These are phyloP conservation scores for Bacidia gigantensis DNA, from an alignment of 495 filamentous ascomycete genomes.

Conservation along the genomic window DNA sequence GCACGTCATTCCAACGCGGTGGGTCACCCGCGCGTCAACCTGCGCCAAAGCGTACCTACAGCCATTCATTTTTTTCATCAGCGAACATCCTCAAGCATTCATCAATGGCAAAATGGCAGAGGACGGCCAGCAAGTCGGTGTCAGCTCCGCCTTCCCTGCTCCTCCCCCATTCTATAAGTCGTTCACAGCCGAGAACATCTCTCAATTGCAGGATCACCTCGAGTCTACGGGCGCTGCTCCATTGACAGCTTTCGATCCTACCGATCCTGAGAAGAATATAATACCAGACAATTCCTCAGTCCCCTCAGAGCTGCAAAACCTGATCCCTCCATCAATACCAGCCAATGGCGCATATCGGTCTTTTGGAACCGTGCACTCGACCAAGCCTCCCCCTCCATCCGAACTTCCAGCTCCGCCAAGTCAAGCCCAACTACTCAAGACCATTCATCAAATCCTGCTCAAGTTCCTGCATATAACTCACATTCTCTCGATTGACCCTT, in stretches of 20 bases:
- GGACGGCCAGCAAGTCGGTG: conserved; percentile 30
- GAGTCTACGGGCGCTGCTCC: conserved; percentile 30
- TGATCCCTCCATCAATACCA: conserved; percentile 70
- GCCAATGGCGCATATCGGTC: conserved; percentile 53
- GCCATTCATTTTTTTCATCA: too few relatives aligned
- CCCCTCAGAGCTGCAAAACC: conserved; percentile 58
- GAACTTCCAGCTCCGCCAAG: conserved; percentile 40
- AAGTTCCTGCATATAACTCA: conserved; percentile 75
- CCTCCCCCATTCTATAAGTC: conserved; percentile 83
- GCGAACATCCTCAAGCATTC: too few relatives aligned
- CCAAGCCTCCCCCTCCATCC: conserved; percentile 52
- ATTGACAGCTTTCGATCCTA: conserved; percentile 11
- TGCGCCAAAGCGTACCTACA: too few relatives aligned
- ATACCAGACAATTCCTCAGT: conserved; percentile 38
- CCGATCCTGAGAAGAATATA: neutral
- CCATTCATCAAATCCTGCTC: conserved; percentile 69
- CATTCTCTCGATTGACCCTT: conserved; percentile 48
- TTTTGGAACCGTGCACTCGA: conserved; percentile 55
- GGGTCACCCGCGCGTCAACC: neutral
- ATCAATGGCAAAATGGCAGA: conserved; percentile 35
- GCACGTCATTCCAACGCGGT: neutral
- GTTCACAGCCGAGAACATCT: conserved; percentile 69
- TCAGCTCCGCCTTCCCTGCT: conserved; percentile 57
- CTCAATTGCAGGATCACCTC: conserved; percentile 43
- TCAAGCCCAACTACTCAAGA: conserved; percentile 54